Base-by-base conservation (phyloP, 345 rosid genomes). In the Camelina neglecta region DNA sequence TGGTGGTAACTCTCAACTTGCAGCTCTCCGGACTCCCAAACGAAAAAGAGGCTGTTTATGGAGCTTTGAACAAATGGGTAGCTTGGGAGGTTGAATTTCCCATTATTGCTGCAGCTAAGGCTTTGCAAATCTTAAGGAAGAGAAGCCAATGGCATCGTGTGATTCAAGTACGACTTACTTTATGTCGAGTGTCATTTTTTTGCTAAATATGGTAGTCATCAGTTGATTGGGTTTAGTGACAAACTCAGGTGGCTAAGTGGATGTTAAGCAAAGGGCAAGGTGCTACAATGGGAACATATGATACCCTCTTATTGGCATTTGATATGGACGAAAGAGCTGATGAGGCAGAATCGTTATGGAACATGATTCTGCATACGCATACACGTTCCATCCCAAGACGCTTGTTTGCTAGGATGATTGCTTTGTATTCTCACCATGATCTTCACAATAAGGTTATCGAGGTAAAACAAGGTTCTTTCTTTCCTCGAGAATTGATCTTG, bases 221-320 rank as follows among this genome's bases (percentile, higher is more conserved):
- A 51, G 64, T 62, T 77, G 42, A 45, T 59, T 39, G 41, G 41
- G 49, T 57, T 64, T 49, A 26, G 64, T 83, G 58, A 63, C 7
- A 61, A 42, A 23, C 38, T 31, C 63, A 93, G 98, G 87, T 93
- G 63, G 90, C 97, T 13, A 93, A 91, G 72, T 92, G 98, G 98
- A 94, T 94, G 96, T 67, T 94, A 84, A 83, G 96, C 78, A 92
- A 90, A 86, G 96, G 98, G 42, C 96, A 94, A 81, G 96, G 98
- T 55, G 85, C 93, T 57, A 91, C 95, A 24, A 85, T 93, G 98
- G 89, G 81, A 72, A 93, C 96, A 23, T 93, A 86, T 12, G 96
- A 93, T 77, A 84, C 87, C 13, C 90, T 91, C 60, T 75, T 93
- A 7, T 77, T 89, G 55, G 98, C 97, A 55, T 94, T 92, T 58